These are phyloP conservation scores for Kodamaea fungicola DNA, from an alignment of 1,139 yeast genomes.

Conservation along the genomic window DNA sequence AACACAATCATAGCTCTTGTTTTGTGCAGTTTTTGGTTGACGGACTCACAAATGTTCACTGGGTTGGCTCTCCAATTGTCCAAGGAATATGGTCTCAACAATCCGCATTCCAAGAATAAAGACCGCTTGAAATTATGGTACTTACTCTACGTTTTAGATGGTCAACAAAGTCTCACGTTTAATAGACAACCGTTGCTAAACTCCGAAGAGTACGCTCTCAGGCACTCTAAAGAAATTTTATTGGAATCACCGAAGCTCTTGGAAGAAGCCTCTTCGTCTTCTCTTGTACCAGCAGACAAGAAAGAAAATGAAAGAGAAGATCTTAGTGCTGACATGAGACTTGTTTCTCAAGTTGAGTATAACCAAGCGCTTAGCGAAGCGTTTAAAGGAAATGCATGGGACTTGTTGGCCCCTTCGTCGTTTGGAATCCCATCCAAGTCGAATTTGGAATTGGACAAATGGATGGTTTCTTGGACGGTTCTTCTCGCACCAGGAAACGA, in stretches of 20 bases:
- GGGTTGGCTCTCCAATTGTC: slow-evolving; percentile 68
- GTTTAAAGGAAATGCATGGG: slow-evolving; percentile 63
- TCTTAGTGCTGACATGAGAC: slow-evolving; percentile 45
- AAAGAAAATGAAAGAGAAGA: not conserved
- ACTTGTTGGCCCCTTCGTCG: slow-evolving; percentile 53
- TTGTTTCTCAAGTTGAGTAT: slow-evolving; percentile 72
- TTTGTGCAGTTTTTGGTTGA: slow-evolving; percentile 68
- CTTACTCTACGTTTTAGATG: slow-evolving; percentile 63
- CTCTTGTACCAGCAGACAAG: not conserved
- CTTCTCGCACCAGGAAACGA: slow-evolving; percentile 56
- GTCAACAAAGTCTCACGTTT: slow-evolving; percentile 63
- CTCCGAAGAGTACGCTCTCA: slow-evolving; percentile 42
- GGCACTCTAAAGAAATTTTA: slow-evolving; percentile 37
- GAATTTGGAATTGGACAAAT: slow-evolving; percentile 64
- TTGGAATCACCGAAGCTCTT: slow-evolving; percentile 9
- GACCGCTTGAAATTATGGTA: slow-evolving; percentile 64
- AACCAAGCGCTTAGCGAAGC: slow-evolving; percentile 63
- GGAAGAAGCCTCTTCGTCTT: not conserved
- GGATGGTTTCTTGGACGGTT: slow-evolving; percentile 84
- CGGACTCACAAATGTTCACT: slow-evolving; percentile 62
- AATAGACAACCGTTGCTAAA: slow-evolving; percentile 56
- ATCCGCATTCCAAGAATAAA: slow-evolving; percentile 27
- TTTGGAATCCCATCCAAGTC: slow-evolving; percentile 68
- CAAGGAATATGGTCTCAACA: slow-evolving; percentile 49
- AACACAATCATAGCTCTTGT: slow-evolving; percentile 61